Percentiles rank a stretch among this genome's conserved stretches.
These are phyloP conservation scores for Solanum stenotomum DNA, from an alignment of 257 asterid species.

Conservation along the genomic window DNA sequence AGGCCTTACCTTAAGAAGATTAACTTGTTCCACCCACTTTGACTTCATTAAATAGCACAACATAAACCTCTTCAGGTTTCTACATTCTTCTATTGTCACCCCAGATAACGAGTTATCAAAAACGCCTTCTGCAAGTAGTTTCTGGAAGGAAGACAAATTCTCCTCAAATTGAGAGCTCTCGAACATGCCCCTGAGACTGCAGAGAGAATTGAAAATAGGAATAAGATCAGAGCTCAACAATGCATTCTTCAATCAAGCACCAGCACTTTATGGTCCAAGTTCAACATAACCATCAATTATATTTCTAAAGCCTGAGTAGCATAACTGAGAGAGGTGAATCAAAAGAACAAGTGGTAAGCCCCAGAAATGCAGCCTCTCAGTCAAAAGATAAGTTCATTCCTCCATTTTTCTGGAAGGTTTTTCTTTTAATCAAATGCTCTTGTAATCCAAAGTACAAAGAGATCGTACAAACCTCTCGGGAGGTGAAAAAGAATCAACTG, in stretches of 20 bases:
- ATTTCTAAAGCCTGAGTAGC: neutral
- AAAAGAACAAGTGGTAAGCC: neutral
- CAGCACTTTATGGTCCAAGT: neutral
- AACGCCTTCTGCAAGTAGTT: conserved; percentile 59
- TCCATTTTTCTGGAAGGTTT: neutral
- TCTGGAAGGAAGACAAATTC: conserved; percentile 57
- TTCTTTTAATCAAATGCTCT: neutral
- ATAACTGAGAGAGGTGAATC: neutral
- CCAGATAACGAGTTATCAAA: conserved; percentile 50
- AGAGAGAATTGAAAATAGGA: neutral
- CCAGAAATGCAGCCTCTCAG: neutral
- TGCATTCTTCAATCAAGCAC: neutral
- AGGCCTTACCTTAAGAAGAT: conserved; percentile 42
- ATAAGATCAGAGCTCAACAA: neutral
- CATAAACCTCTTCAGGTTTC: conserved; percentile 39
- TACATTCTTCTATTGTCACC: conserved; percentile 40
- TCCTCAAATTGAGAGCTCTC: conserved; percentile 52
- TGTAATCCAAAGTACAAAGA: neutral
- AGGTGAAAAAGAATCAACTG: conserved; percentile 35
- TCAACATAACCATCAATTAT: neutral
- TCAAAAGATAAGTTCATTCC: neutral
- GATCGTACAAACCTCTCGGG: conserved; percentile 42
- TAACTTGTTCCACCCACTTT: conserved; percentile 59
- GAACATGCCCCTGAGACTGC: conserved; percentile 62
- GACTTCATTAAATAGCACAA: conserved; percentile 49